Evolutionary conservation across 1,139 yeast species (phyloP), one percentile per base, ranked within the genome.

Genomic region (Schwanniomyces etchellsii): DNA sequence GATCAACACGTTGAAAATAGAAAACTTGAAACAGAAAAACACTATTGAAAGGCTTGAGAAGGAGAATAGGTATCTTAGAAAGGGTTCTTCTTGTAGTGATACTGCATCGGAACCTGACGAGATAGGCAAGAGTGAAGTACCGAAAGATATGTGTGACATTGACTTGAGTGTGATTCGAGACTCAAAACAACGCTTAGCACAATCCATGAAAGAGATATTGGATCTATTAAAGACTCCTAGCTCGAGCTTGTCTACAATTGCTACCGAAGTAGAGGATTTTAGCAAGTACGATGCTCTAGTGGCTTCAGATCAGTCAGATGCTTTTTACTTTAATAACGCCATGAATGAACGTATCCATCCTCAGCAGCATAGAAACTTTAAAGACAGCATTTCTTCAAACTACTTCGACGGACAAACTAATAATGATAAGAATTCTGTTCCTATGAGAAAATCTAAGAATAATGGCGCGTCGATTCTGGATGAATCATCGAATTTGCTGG

Each of bases 121-220:
- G 7, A 32, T 26, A 13, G 7, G 14, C 4, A 10, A 16, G 4
- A 17, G n/a, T 13, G 17, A 16, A 5, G 14, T 24, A 9, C 32
- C 26, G 9, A 20, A 18, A 16, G 26, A 24, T 9, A 31, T 31
- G 5, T 50, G 66, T 22, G 64, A 63, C 14, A 52, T 66, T n/a
- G 71, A 67, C 39, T 50, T 68, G 20, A 54, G 45, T 39, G 43
- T 55, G 4, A 62, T 68, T 30, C 61, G 63, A 37, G 51, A 59
- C 28, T 58, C 72, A 3, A 47, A 71, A 23, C 50, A 54, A 29
- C 67, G 60, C 34, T 53, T 68, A 32, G 57, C 66, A 10, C 51
- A 55, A 28, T 59, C 70, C 14, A 65, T 67, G 63, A 57, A 52
- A 34, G 73, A 68, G 35, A 62, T 68, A 5, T 55, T 64, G 14